phyloP scores from a whole-genome alignment of 371 early-diverging fungal species.

The Apophysomyces ossiformis region DNA sequence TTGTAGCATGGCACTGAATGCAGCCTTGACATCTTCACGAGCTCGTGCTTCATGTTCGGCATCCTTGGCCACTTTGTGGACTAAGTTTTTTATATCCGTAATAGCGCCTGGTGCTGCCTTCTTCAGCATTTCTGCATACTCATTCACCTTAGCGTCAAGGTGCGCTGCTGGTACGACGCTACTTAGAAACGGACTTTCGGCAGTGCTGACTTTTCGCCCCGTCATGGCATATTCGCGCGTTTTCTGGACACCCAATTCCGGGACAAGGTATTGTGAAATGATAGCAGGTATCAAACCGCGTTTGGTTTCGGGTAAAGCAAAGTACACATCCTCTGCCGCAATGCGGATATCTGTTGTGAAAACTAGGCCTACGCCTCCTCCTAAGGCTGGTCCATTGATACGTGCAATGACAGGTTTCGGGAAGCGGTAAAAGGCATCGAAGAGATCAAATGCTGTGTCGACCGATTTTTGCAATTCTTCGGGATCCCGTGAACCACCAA shows the following conservation, averaged over 20 bases:
- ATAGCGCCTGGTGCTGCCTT: conserved; percentile 65
- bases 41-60: conserved; percentile 33
- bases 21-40: conserved; percentile 41
- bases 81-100: conserved; percentile 55
- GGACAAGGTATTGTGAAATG: conserved; percentile 73
- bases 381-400: conserved; percentile 75
- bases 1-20: conserved; percentile 67
- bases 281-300: conserved; percentile 75
- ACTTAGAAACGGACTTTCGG: conserved; percentile 48
- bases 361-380: conserved; percentile 75
- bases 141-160: conserved; percentile 47
- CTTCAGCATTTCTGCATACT: conserved; percentile 49
- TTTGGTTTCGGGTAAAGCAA: conserved; percentile 70
- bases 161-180: conserved; percentile 37
- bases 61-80: conserved; percentile 48
- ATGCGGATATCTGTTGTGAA: conserved; percentile 70
- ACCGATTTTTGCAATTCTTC: conserved; percentile 39
- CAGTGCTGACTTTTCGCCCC: conserved; percentile 56
- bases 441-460: conserved; percentile 36
- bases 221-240: conserved; percentile 71
- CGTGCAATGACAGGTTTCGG: conserved; percentile 71
- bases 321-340: conserved; percentile 49
- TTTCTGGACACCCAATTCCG: conserved; percentile 61
- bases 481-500: conserved; percentile 34
- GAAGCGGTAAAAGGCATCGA: conserved; percentile 49